Conservation (phyloP, 768 basidiomycete genomes). For the Pisolithus tinctorius region DNA sequence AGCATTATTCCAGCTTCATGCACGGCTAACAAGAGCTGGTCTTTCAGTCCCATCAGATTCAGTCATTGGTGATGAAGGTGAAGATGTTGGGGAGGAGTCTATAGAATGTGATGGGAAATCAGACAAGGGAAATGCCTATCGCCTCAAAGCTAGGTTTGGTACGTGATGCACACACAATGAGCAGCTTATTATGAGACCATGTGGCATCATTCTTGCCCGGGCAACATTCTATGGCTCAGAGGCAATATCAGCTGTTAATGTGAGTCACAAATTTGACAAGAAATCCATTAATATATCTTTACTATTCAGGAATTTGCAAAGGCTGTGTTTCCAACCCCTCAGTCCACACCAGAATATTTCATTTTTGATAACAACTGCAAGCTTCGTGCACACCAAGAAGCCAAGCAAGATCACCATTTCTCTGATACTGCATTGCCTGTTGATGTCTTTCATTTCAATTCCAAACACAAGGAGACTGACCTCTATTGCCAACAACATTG, state of each 20-base stretch:
- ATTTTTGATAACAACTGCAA: constrained; percentile 18
- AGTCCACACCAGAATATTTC: constrained; percentile 7
- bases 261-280: neutral
- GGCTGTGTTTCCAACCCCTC: constrained; percentile 5
- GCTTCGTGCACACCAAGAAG: constrained; percentile 6
- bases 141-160: constrained; percentile 15
- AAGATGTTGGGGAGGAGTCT: neutral
- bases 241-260: constrained; percentile 13
- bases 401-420: constrained; percentile 8
- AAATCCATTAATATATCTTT: neutral
- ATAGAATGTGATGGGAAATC: constrained; percentile 7
- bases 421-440: constrained; percentile 9
- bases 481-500: constrained; percentile 17
- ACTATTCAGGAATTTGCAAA: constrained; percentile 8
- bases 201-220: constrained; percentile 19
- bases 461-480: constrained; percentile 18
- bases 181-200: constrained; percentile 19
- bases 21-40: constrained; percentile 3
- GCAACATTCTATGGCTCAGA: constrained; percentile 24
- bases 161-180: constrained; percentile 22
- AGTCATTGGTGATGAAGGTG: neutral
- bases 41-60: constrained; percentile 4
- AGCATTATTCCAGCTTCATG: constrained; percentile 21
- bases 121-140: constrained; percentile 5
- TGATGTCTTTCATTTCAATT: constrained; percentile 17